phyloP scores from a whole-genome alignment of 2,329 filamentous ascomycete species.

The Sporothrix curviconia region DNA sequence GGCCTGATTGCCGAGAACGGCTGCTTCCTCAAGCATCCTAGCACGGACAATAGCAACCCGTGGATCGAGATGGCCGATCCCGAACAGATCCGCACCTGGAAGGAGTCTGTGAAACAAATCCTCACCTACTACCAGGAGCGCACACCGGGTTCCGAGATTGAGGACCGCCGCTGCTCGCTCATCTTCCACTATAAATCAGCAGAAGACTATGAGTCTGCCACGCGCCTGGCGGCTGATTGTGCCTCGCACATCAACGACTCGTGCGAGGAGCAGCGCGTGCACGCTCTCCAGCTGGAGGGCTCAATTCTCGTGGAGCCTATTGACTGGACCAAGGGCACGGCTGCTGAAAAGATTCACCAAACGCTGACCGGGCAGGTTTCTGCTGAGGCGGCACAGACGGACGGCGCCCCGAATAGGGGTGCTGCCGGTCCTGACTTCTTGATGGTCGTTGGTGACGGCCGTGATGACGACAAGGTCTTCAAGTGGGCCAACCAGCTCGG shows the following conservation, averaged over 20 bases:
- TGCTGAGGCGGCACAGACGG: constrained; percentile 20
- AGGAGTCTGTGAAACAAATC: constrained; percentile 73
- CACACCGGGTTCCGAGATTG: constrained; percentile 78
- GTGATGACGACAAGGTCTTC: constrained; percentile 91
- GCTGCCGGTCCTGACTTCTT: constrained; percentile 64
- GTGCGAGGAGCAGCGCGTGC: constrained; percentile 74
- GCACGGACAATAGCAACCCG: constrained; percentile 40
- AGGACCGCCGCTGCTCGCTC: constrained; percentile 85
- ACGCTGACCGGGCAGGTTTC: too few species aligned
- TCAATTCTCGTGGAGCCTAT: constrained; percentile 78
- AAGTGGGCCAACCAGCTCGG: constrained; percentile 81
- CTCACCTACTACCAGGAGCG: constrained; percentile 86
- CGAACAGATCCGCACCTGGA: constrained; percentile 68
- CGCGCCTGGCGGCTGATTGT: constrained; percentile 78
- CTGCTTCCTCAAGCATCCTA: constrained; percentile 73
- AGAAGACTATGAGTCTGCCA: constrained; percentile 68
- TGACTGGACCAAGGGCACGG: constrained; percentile 82
- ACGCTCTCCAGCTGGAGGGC: constrained; percentile 73
- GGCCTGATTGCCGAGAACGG: constrained; percentile 94
- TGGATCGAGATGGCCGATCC: constrained; percentile 77
- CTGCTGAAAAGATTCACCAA: constrained; percentile 67
- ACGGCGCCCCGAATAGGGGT: too few species aligned
- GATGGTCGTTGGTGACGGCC: constrained; percentile 81
- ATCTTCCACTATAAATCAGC: constrained; percentile 85
- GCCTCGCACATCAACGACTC: constrained; percentile 94